These are phyloP conservation scores for Yarrowia sp. DNA, from an alignment of 805 yeast genomes.

Conservation along the genomic window DNA sequence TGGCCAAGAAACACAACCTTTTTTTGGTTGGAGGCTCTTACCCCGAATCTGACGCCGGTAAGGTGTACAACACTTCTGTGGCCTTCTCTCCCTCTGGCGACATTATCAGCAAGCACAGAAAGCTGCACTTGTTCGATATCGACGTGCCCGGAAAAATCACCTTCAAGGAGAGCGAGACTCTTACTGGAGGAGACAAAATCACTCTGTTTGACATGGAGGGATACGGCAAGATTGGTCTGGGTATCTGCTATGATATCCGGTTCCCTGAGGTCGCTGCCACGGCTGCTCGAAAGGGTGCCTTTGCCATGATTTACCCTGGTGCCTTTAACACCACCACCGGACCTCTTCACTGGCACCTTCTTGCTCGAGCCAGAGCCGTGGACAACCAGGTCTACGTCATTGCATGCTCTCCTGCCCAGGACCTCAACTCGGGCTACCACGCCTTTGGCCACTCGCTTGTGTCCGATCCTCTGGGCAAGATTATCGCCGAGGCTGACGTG, in stretches of 20 bases:
- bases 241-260: conserved; percentile 88
- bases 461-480: conserved; percentile 84
- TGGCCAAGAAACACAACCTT: conserved; percentile 64
- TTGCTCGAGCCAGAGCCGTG: conserved; percentile 81
- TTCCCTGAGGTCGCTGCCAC: conserved; percentile 82
- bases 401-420: conserved; percentile 89
- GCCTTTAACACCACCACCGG: conserved; percentile 95
- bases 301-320: conserved; percentile 79
- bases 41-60: conserved; percentile 67
- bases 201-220: conserved; percentile 69
- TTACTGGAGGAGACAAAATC: conserved; percentile 76
- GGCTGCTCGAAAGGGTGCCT: conserved; percentile 67
- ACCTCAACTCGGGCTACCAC: conserved; percentile 75
- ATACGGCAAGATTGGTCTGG: conserved; percentile 72
- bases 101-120: conserved; percentile 82
- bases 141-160: conserved; percentile 88
- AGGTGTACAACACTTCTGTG: conserved; percentile 67
- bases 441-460: conserved; percentile 84
- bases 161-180: conserved; percentile 73
- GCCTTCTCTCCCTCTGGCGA: conserved; percentile 70
- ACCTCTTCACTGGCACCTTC: conserved; percentile 79
- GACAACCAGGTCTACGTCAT: conserved; percentile 84
- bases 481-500: conserved; percentile 73
- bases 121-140: conserved; percentile 87
- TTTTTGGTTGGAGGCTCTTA: conserved; percentile 86